Evolutionary conservation across 805 yeast genomes (phyloP).

Genomic region (Saccharomycopsis olivae): DNA sequence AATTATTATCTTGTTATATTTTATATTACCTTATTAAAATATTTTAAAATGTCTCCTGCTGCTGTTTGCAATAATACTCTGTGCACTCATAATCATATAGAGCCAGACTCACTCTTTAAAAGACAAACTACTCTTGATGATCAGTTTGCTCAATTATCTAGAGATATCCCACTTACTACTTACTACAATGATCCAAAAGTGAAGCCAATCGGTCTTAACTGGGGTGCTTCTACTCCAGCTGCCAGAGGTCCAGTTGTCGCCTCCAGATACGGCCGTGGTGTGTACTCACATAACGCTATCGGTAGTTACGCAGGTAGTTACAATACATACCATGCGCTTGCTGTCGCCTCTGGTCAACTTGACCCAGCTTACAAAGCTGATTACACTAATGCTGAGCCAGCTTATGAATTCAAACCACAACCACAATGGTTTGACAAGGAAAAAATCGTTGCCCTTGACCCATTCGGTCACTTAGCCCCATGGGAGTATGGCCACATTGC

Average conservation of each 20-base stretch:
- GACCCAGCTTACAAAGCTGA: conserved; percentile 44
- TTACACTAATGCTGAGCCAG: conserved; percentile 55
- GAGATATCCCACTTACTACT: conserved; percentile 38
- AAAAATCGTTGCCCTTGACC: conserved; percentile 57
- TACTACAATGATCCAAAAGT: conserved; percentile 40
- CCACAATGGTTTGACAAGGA: conserved; percentile 44
- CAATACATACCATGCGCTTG: conserved; percentile 53
- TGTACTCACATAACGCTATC: conserved; percentile 46
- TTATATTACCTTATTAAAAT: not conserved
- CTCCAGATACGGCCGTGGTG: conserved; percentile 38
- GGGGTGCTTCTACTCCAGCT: conserved; percentile 42
- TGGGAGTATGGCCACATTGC: conserved; percentile 40
- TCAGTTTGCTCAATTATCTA: conserved; percentile 11
- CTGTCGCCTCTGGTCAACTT: conserved; percentile 50
- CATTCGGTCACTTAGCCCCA: conserved; percentile 58
- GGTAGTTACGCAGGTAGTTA: conserved; percentile 61
- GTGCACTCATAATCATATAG: conserved; percentile 6
- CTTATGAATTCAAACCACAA: conserved; percentile 42
- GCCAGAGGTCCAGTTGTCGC: conserved; percentile 50
- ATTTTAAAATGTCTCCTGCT: conserved; percentile 22
- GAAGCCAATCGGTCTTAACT: conserved; percentile 37
- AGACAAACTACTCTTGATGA: conserved; percentile 12
- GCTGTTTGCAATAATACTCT: conserved; percentile 19
- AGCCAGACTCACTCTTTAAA: conserved; percentile 3
- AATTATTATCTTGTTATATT: no score